Base-by-base conservation (phyloP, 2,329 filamentous ascomycete genomes). In the Thyridium curvatum region DNA sequence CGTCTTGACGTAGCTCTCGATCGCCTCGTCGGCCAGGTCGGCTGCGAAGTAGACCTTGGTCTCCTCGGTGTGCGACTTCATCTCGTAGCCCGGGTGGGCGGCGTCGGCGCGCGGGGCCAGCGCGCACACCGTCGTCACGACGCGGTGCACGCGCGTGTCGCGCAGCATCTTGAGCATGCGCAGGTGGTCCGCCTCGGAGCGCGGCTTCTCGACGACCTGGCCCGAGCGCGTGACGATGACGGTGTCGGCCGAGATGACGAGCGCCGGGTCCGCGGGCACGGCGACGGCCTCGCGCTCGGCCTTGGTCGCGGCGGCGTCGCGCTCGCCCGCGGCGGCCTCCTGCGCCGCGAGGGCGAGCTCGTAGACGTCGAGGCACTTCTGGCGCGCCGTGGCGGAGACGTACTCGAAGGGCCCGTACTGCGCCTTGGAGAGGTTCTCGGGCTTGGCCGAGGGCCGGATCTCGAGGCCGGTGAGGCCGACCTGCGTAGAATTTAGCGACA, bases 241-340 rank as follows among this genome's bases (percentile, higher is more conserved):
- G 0, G 93, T 97, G 59, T 97, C 91, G 29, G 91, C 91, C 0
- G 89, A 82, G 42, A 97, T 82, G 41, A 97, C 87, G 13, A 97
- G 71, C 7, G 80, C 83, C 0, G 89, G 89, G 49, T 96, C 93
- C 12, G 55, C 64, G 0, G 46, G 67, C 5, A 50, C 54, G 18
- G 59, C 35, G 29, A 35, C 21, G n/a, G 29, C 37, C 12, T 56
- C 29, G 31, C 61, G 34, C 54, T 52, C 12, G 47, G 47, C 38
- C 49, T 55, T 52, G 45, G 35, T 59, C 53, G 40, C 64, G 8
- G 39, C 44, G 17, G 46, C 18, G 54, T 44, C 51, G 35, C 45
- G 48, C 13, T 52, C 65, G 4, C 45, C 66, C 30, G 34, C 34
- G 5, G 37, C 44, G 15, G 33, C 41, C 12, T 52, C 51, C 33